Evolutionary conservation across 768 basidiomycete genomes (phyloP).

Genomic region (Pisolithus microcarpus): DNA sequence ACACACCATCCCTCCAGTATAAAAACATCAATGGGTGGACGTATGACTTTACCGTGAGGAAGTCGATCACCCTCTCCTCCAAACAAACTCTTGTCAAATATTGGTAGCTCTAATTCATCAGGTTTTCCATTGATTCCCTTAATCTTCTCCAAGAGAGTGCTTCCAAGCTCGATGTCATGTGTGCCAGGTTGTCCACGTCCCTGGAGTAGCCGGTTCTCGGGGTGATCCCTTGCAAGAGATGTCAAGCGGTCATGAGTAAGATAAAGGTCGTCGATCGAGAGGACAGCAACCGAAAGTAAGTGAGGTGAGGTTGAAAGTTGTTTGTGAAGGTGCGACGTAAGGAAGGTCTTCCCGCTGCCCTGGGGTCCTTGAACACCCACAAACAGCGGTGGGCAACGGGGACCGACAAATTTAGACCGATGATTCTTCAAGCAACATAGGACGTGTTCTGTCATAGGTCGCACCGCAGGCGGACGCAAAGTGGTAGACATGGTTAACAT

Average conservation of each 20-base stretch:
- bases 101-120: slow-evolving; percentile 49
- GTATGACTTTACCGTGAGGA: slow-evolving; percentile 34
- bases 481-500: neutral
- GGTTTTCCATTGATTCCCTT: slow-evolving; percentile 30
- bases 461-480: slow-evolving; percentile 28
- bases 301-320: slow-evolving; percentile 38
- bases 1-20: slow-evolving; percentile 96
- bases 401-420: slow-evolving; percentile 15
- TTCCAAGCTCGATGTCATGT: slow-evolving; percentile 71
- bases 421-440: slow-evolving; percentile 28
- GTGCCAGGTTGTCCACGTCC: slow-evolving; percentile 94
- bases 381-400: slow-evolving; percentile 53
- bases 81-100: slow-evolving; percentile 82
- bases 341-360: slow-evolving; percentile 86
- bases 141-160: slow-evolving; percentile 44
- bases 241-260: slow-evolving; percentile 59
- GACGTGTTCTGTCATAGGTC: slow-evolving; percentile 34
- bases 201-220: slow-evolving; percentile 57
- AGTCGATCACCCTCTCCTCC: slow-evolving; percentile 81
- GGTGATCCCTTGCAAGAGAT: slow-evolving; percentile 41
- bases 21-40: slow-evolving; percentile 65
- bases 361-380: slow-evolving; percentile 91
- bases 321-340: slow-evolving; percentile 51
- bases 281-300: slow-evolving; percentile 48
- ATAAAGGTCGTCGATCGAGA: slow-evolving; percentile 86